Evolutionary conservation across 2,329 filamentous ascomycete species (phyloP), one percentile per base, ranked within the genome.

Genomic region (Drechslerella dactyloides): DNA sequence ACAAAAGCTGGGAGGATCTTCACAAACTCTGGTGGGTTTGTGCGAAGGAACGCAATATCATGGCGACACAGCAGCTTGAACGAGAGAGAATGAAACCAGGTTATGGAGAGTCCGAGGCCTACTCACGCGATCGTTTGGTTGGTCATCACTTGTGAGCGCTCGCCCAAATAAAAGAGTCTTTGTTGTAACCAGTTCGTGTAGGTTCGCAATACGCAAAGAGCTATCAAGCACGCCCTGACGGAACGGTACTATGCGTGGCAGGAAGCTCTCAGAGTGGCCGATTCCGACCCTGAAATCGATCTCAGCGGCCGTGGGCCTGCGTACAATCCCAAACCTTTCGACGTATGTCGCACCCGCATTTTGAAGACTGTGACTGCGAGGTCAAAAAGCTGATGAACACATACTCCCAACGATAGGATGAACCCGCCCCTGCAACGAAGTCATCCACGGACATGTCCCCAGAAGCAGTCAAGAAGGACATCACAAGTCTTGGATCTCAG

Each of bases 21-120:
- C 93, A 97, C 80, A 83, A 84, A 73, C 84, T 99, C 78, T 99
- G 93, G 92, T 99, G 93, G 91, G 86, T 92, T 62, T 97, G 94
- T 79, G 85, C 89, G 70, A 92, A 90, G 82, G 94, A 99, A 82
- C 84, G 90, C 77, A 99, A 99, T 81, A 86, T 90, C 75, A 86
- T 97, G 76, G 84, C 87, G n/a, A 97, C 96, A 30, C 87, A 89
- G 75, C 83, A 84, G 59, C 80, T 84, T 65, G 91, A 96, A 82
- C 84, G 90, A 76, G 78, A 82, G 30, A 85, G 89, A 75, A 78
- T 90, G 62, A 83, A 88, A 74, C 83, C 90, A 54, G 87, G 89
- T 27, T 94, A 90, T 77, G 93, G 93, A 75, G 85, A 88, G 24
- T 82, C 82, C 50, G 90, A 96, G 81, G 83, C 85, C 48, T 81